Conservation (phyloP, 306 rosid species). For the Cyamopsis tetragonoloba region DNA sequence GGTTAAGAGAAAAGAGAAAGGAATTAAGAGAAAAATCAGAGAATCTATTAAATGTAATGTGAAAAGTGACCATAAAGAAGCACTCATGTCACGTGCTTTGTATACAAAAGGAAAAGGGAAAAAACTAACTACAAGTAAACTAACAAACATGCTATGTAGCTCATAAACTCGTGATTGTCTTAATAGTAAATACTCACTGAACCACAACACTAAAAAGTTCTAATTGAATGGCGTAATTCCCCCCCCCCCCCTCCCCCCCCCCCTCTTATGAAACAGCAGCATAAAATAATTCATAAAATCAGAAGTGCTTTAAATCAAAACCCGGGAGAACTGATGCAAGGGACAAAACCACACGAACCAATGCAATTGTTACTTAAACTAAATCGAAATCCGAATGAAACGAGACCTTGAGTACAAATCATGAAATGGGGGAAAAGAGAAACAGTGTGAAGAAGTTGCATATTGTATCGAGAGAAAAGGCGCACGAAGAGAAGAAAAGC, state of each 20-base stretch:
- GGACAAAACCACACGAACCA: neutral
- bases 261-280: too few species aligned
- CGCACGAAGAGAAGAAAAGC: neutral
- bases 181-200: neutral
- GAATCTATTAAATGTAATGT: too few species aligned
- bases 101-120: too few species aligned
- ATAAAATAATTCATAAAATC: slow-evolving; percentile 6
- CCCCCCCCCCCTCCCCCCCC: too few species aligned
- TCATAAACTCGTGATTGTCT: neutral
- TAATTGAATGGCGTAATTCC: neutral
- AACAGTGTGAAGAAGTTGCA: neutral
- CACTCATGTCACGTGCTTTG: too few species aligned
- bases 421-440: neutral
- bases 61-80: too few species aligned
- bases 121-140: too few species aligned
- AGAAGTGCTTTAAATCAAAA: slow-evolving; percentile 1
- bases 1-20: too few species aligned
- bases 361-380: neutral
- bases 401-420: neutral
- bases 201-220: neutral
- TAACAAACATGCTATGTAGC: neutral
- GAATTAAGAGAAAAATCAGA: too few species aligned
- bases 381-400: neutral
- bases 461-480: neutral
- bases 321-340: neutral